A percentile compares a stretch with the other conserved stretches of the same genome.
These are phyloP conservation scores for Ilyonectria robusta DNA, from an alignment of 2,329 filamentous ascomycete species.

Conservation along the genomic window DNA sequence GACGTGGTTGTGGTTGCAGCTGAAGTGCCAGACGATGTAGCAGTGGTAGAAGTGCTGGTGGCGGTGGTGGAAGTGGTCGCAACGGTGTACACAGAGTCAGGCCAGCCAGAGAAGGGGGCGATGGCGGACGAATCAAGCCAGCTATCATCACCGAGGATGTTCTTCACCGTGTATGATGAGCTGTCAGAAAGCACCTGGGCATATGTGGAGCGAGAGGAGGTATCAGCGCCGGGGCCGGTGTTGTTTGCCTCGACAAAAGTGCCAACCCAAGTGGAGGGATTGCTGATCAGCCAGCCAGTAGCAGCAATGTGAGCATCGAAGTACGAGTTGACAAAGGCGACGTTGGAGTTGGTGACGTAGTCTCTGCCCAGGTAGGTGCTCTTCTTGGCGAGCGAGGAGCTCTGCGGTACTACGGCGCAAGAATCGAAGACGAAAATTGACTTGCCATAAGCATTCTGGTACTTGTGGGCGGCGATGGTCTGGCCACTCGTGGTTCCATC, in stretches of 20 bases:
- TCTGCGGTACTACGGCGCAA: slow-evolving; percentile 53
- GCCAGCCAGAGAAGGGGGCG: slow-evolving; percentile 48
- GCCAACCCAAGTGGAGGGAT: slow-evolving; percentile 43
- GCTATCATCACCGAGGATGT: slow-evolving; percentile 48
- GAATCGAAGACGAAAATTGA: slow-evolving; percentile 60
- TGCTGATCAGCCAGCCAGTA: slow-evolving; percentile 46
- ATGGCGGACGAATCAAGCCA: slow-evolving; percentile 51
- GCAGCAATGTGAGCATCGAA: slow-evolving; percentile 47
- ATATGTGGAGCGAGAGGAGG: slow-evolving; percentile 41
- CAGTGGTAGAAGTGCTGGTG: background rate
- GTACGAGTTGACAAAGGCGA: slow-evolving; percentile 50
- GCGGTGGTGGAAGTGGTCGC: slow-evolving; percentile 8
- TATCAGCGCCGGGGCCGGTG: slow-evolving; percentile 48
- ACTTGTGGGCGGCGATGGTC: slow-evolving; percentile 47
- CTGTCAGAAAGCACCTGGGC: slow-evolving; percentile 52
- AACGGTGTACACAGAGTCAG: slow-evolving; percentile 45
- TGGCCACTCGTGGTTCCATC: slow-evolving; percentile 38
- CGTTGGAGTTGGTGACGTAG: slow-evolving; percentile 43
- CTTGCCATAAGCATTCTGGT: slow-evolving; percentile 46
- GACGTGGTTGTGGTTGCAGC: slow-evolving; percentile 23
- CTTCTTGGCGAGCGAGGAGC: slow-evolving; percentile 41
- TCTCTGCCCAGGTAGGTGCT: slow-evolving; percentile 49
- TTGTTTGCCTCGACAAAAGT: slow-evolving; percentile 52
- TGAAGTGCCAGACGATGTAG: background rate
- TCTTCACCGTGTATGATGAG: slow-evolving; percentile 66